Percentiles rank a stretch among this genome's conserved stretches.
These are phyloP conservation scores for Coemansia sp. DNA, from an alignment of 192 early-diverging fungal species.

Conservation along the genomic window DNA sequence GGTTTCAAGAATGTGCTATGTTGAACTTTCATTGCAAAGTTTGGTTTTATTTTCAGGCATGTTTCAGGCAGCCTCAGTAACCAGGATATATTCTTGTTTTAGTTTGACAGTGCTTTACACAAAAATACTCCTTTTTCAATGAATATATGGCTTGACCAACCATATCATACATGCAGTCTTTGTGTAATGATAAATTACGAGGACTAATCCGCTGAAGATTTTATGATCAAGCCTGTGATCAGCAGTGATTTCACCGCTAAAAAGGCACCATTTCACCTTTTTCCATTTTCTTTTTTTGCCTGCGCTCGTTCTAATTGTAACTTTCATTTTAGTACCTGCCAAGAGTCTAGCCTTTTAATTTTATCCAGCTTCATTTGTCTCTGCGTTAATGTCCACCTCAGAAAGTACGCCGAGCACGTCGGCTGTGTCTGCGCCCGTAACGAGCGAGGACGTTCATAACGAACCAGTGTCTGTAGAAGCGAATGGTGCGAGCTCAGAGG, in stretches of 20 bases:
- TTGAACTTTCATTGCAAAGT: too few relatives aligned
- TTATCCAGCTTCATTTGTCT: background rate
- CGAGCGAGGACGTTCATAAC: background rate
- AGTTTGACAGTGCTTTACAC: too few relatives aligned
- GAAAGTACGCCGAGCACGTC: slow-evolving; percentile 10
- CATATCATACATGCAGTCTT: too few relatives aligned
- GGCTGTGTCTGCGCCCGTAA: slow-evolving; percentile 6
- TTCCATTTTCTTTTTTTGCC: slow-evolving; percentile 4
- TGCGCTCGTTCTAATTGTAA: background rate
- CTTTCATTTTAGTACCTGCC: background rate
- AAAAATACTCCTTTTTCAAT: too few relatives aligned
- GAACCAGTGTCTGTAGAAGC: background rate
- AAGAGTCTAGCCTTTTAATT: background rate
- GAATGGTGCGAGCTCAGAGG: background rate
- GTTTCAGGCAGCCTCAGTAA: too few relatives aligned
- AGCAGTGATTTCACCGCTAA: background rate
- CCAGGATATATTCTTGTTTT: too few relatives aligned
- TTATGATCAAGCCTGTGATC: too few relatives aligned
- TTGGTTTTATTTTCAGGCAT: too few relatives aligned
- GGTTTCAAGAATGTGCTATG: too few relatives aligned
- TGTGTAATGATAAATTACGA: too few relatives aligned
- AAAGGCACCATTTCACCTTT: background rate
- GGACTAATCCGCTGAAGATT: too few relatives aligned
- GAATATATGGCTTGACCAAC: too few relatives aligned
- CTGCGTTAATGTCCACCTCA: slow-evolving; percentile 22